Base-by-base conservation (phyloP, 345 rosid species). In the Syzygium jambos region DNA sequence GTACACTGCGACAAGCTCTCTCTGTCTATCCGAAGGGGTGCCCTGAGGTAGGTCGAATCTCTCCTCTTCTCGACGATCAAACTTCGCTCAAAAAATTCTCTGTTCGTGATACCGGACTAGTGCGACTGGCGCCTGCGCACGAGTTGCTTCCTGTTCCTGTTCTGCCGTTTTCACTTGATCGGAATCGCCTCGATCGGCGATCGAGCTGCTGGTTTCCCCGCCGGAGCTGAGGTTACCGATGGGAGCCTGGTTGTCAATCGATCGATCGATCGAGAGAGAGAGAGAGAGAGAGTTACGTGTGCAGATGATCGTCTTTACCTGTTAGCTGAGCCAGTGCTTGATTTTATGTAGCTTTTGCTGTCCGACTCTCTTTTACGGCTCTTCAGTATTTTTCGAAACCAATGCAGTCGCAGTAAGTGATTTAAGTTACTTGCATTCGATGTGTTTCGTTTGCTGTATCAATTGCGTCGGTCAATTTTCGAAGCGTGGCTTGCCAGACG, bases 1-100 rank as follows among this genome's bases (percentile, higher is more conserved):
- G 78, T 30, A 1, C 78, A 3, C 38, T 16, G 78, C 23, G 49
- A 25, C 80, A 6, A 11, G 6, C 14, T 41, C 51, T 43, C 77
- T 21, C 61, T 56, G 4, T n/a, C 41, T 73, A 12, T 10, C 46
- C 82, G 19, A 84, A 91, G 93, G 91, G 92, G 94, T 91, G 88
- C 23, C 87, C 94, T 92, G 95, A 93, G 95, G 95, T 94, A 83
- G 8, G 65, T 22, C 52, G 27, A 51, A 19, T 84, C 53, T 25
- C 14, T 84, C 4, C 82, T 73, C 80, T 73, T 73, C 82, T 73
- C 49, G 82, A 38, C 38, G 82, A 38, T 11, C 14, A 5, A 19
- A 73, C 82, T 19, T 6, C 11, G 82, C 13, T 0, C 46, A 38
- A 38, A 15, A 9, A 2, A 19, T 19, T 34, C 78, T 22, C 3